These are phyloP conservation scores for Trypanosomatidae sp. DNA, from an alignment of 208 protist species.

Conservation along the genomic window DNA sequence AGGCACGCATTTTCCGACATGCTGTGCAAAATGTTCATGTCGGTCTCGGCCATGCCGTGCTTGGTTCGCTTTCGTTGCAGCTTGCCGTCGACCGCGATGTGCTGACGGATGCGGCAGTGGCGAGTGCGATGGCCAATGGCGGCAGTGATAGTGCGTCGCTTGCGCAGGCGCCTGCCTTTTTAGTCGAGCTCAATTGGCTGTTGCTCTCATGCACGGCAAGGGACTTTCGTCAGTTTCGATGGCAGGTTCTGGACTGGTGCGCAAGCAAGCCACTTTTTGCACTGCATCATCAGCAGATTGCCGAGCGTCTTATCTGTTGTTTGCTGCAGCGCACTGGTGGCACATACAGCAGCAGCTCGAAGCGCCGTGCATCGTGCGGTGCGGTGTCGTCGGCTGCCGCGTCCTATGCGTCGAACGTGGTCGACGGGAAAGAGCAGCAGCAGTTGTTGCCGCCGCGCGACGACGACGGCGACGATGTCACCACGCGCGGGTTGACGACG, in stretches of 20 bases:
- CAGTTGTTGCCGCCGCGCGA: background rate
- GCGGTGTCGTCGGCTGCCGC: background rate
- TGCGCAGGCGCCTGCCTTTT: slow-evolving; percentile 34
- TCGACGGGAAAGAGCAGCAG: background rate
- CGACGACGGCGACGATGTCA: slow-evolving; percentile 2
- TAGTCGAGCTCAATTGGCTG: slow-evolving; percentile 71
- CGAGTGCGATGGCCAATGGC: background rate
- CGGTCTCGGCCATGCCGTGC: slow-evolving; percentile 66
- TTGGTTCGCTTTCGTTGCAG: slow-evolving; percentile 61
- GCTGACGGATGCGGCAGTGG: background rate
- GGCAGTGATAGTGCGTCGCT: slow-evolving; percentile 3
- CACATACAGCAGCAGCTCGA: slow-evolving; percentile 5
- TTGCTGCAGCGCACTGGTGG: slow-evolving; percentile 31
- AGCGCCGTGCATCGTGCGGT: too few relatives aligned
- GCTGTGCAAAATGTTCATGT: slow-evolving; percentile 84
- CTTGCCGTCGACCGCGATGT: slow-evolving; percentile 16
- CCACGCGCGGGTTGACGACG: slow-evolving; percentile 10
- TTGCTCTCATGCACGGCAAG: slow-evolving; percentile 60
- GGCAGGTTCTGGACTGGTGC: slow-evolving; percentile 57
- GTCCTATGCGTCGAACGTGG: slow-evolving; percentile 1
- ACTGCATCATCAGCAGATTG: slow-evolving; percentile 60
- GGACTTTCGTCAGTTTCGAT: slow-evolving; percentile 81
- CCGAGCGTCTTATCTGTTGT: slow-evolving; percentile 41
- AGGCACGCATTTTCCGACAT: slow-evolving; percentile 13
- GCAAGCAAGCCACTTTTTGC: slow-evolving; percentile 54